Base-by-base conservation (phyloP, 768 basidiomycete species). In the Inosperma sp. region DNA sequence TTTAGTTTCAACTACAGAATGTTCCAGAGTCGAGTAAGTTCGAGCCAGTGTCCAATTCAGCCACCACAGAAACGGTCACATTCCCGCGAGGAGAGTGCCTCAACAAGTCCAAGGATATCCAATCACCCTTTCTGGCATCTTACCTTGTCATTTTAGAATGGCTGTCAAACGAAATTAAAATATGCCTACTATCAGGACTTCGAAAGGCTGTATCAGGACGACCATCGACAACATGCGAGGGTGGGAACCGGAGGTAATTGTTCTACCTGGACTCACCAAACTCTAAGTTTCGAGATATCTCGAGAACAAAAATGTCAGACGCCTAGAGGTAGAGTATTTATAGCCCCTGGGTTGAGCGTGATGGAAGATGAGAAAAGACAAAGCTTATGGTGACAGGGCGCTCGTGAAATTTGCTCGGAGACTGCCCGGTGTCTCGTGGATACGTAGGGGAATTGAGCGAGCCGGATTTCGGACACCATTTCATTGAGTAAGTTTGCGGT, bases 141-240 rank as follows among this genome's bases (percentile, higher is more conserved):
- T 41, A 26, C 21, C 14, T 40, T 16, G 17, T 30, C 37, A 25
- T 29, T 22, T 27, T 17, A 16, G 4, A 21, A 4, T 46, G 36
- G 39, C 21, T n/a, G 6, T 19, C 2, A 9, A 36, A 29, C 35
- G 30, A 43, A 31, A 27, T 17, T 17, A 47, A 26, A 22, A 16
- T 9, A 63, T 76, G 48, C 56, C n/a, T n/a, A 82, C 83, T 59
- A 51, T 64, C 54, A 25, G 67, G 58, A 60, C 80, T 82, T 27
- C 68, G 69, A 57, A 85, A 86, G 1, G 64, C 71, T 26, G 81
- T 82, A 7, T 64, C 62, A 3, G 61, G 55, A n/a, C 69, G 58
- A 6, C 76, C 73, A 65, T 86, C 83, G 4, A 83, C 82, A 3
- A 81, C 83, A 59, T 68, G 65, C 10, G 79, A 81, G 21, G 73